Evolutionary conservation across 352 stramenopile genomes (phyloP).

Genomic region (Phytophthora citrophthora): DNA sequence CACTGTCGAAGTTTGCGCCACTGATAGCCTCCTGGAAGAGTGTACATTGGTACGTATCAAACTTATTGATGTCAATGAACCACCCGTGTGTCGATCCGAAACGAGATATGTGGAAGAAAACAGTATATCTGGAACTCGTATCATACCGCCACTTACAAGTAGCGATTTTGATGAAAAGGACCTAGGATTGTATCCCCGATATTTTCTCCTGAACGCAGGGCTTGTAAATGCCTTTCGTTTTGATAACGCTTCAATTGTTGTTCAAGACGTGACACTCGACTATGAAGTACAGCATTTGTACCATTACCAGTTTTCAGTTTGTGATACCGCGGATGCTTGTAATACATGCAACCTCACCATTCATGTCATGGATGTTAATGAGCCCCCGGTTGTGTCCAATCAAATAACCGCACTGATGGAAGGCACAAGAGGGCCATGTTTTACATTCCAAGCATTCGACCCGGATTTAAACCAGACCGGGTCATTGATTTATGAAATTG

Average conservation of each 20-base stretch:
- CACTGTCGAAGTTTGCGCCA: conserved; percentile 14
- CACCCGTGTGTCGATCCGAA: conserved; percentile 22
- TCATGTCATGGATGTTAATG: conserved; percentile 25
- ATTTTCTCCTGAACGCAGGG: conserved; percentile 13
- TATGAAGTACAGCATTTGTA: conserved; percentile 22
- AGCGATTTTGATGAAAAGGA: conserved; percentile 21
- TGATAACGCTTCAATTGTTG: conserved; percentile 15
- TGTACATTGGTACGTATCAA: conserved; percentile 9
- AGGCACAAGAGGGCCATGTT: conserved; percentile 40
- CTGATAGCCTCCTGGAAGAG: conserved; percentile 12
- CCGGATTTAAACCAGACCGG: conserved; percentile 42
- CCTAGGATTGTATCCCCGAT: background rate
- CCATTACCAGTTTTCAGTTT: conserved; percentile 21
- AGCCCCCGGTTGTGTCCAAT: conserved; percentile 25
- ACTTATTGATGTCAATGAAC: conserved; percentile 30
- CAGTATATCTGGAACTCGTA: conserved; percentile 14
- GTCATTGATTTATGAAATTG: conserved; percentile 46
- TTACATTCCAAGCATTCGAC: conserved; percentile 43
- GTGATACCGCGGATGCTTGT: conserved; percentile 14
- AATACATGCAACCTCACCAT: conserved; percentile 23
- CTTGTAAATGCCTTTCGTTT: conserved; percentile 16
- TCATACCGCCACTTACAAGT: conserved; percentile 16
- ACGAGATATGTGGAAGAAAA: conserved; percentile 27
- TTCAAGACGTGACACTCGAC: conserved; percentile 5
- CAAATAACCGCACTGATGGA: conserved; percentile 39